Base-by-base conservation (phyloP, 2,329 filamentous ascomycete genomes). In the Penicillium frequentans region DNA sequence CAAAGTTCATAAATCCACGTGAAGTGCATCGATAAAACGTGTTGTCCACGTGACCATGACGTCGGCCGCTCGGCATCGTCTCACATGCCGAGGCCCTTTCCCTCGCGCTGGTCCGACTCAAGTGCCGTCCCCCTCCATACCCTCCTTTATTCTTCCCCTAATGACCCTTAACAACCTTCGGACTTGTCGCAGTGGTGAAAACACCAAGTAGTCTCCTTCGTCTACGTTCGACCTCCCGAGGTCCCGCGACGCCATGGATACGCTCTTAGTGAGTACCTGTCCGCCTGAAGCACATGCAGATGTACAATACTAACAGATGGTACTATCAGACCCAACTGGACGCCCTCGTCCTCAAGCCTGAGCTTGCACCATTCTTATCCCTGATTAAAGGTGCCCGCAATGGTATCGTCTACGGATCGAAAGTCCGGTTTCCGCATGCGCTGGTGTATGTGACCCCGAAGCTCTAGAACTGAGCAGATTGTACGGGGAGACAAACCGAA, bases 351-450 rank as follows among this genome's bases (percentile, higher is more conserved):
- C 84, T 95, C 60, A 87, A 98, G 73, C 92, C 93, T 6, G 83
- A 86, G 64, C 90, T 96, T 78, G 91, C 95, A 69, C 91, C 95
- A 68, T 74, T 92, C 55, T 85, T 99, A 60, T 86, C 90, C 56
- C 82, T 99, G 65, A 75, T 96, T 75, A 99, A 99, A 84, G 91
- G 87, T 69, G 90, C 95, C 65, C 91, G 95, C 77, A 99, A 98
- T 86, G 95, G 95, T 75, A 88, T 93, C 64, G 91, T 99, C 62
- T 99, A 99, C 78, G 95, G 95, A 59, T 87, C 90, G 68, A 98
- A 98, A 85, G 91, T 99, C 76, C 93, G 95, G 63, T 98, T 99
- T 79, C 95, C 95, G 63, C 95, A 99, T 79, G 95, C 95, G 59
- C 84, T 99, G 66, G 95, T 99, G 84, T 87, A 81, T 62, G 79